Evolutionary conservation across 106 monocot species (phyloP).

Genomic region (Dactylorhiza incarnata): DNA sequence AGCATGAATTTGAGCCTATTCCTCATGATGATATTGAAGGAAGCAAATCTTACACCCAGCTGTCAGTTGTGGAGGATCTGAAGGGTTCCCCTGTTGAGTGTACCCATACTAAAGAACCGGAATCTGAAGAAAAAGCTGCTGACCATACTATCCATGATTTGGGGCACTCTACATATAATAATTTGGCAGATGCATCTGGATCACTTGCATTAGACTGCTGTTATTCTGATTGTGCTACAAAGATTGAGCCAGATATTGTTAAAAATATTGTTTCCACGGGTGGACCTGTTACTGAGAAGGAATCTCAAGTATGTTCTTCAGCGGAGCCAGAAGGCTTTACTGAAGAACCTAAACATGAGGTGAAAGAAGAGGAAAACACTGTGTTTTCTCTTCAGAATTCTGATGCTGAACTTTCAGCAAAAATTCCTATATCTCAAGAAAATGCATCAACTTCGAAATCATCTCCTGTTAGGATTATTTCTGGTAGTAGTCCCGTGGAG

Average conservation of each 20-base stretch:
- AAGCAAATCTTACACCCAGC: too few species aligned
- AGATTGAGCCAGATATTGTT: slow-evolving; percentile 2
- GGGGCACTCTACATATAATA: background rate
- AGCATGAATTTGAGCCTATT: background rate
- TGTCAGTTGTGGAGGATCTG: background rate
- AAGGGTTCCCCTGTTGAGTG: slow-evolving; percentile 3
- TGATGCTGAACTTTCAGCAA: background rate
- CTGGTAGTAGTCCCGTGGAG: background rate
- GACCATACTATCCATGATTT: background rate
- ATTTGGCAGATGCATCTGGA: slow-evolving; percentile 12
- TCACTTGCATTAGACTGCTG: slow-evolving; percentile 7
- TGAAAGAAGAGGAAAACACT: background rate
- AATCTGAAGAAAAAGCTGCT: background rate
- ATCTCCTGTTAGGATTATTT: background rate
- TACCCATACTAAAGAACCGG: background rate
- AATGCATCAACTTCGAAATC: background rate
- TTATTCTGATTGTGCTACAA: slow-evolving; percentile 10
- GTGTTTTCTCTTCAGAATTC: background rate
- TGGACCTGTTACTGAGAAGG: background rate
- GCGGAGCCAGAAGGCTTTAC: background rate
- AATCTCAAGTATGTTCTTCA: slow-evolving; percentile 3
- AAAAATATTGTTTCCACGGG: slow-evolving; percentile 3
- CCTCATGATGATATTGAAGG: background rate
- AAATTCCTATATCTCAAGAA: background rate
- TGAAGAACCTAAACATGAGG: slow-evolving; percentile 1